These are phyloP conservation scores for Diaporthe citrichinensis DNA, from an alignment of 2,329 filamentous ascomycete genomes.

Conservation along the genomic window DNA sequence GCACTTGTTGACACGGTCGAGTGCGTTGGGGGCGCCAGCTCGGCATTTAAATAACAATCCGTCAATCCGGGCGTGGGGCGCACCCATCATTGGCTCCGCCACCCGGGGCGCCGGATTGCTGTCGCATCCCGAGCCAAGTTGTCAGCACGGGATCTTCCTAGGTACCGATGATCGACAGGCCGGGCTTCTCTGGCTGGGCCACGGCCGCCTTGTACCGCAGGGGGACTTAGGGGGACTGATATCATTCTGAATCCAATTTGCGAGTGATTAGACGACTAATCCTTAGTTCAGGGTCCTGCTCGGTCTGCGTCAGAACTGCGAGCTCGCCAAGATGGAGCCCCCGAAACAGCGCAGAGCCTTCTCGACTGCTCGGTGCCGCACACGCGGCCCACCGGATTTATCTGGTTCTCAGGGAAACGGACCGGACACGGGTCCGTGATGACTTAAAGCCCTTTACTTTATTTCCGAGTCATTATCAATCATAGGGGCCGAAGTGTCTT, in stretches of 20 bases:
- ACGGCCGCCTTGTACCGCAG: not conserved
- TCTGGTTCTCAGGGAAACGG: not conserved
- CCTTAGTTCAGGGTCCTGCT: not conserved
- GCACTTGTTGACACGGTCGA: not conserved
- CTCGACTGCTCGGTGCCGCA: constrained; percentile 7
- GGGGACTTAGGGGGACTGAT: not conserved
- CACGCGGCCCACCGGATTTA: constrained; percentile 9
- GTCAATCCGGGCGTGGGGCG: constrained; percentile 18
- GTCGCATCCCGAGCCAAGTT: constrained; percentile 19
- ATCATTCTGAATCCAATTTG: constrained; percentile 18
- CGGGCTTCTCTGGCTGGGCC: constrained; percentile 17
- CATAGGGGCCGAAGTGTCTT: constrained; percentile 28
- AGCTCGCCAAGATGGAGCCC: constrained; percentile 23
- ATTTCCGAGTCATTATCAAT: constrained; percentile 21
- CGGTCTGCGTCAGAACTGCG: constrained; percentile 22
- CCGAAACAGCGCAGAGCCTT: constrained; percentile 20
- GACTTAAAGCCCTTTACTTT: not conserved
- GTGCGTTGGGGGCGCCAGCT: not conserved
- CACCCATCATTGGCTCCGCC: constrained; percentile 16
- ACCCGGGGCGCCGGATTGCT: constrained; percentile 28
- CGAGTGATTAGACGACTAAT: constrained; percentile 6
- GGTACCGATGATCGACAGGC: constrained; percentile 24
- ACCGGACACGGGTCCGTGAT: constrained; percentile 19
- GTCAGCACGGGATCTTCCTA: constrained; percentile 23
- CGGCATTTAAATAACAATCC: constrained; percentile 25